A percentile compares a stretch with the other conserved stretches of the same genome.
Evolutionary conservation across 768 basidiomycete species (phyloP).

Genomic region (Lentinula edodes): DNA sequence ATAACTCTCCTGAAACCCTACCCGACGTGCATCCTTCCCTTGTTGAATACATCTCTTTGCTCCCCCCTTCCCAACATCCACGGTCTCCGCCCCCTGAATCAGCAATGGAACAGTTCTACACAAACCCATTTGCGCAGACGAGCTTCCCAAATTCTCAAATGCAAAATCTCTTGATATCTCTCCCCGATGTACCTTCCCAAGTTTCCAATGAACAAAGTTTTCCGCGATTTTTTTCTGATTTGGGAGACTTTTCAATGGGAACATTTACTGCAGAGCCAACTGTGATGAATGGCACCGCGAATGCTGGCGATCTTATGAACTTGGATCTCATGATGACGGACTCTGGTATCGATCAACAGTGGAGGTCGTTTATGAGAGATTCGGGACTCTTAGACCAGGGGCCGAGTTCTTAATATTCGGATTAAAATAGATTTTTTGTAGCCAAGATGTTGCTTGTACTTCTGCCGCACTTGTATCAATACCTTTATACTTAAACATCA

Average conservation of each 20-base stretch:
- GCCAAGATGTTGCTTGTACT: neutral
- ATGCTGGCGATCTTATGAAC: conserved; percentile 24
- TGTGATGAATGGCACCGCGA: neutral
- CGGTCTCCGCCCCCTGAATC: conserved; percentile 3
- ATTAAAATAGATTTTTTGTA: neutral
- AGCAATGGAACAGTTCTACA: neutral
- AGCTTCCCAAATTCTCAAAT: conserved; percentile 1
- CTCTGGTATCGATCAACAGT: conserved; percentile 60
- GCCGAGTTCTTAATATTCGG: neutral
- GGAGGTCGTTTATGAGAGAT: conserved; percentile 62
- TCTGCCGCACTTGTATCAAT: neutral
- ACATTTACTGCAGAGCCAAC: conserved; percentile 2
- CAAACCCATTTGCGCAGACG: neutral
- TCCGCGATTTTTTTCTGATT: neutral
- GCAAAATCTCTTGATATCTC: neutral
- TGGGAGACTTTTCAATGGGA: neutral
- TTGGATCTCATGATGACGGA: conserved; percentile 49
- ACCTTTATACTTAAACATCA: neutral
- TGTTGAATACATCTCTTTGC: conserved; percentile 50
- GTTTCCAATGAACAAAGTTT: neutral
- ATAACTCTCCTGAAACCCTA: conserved; percentile 19
- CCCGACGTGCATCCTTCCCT: conserved; percentile 60
- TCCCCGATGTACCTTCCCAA: neutral
- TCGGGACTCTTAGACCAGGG: conserved; percentile 47
- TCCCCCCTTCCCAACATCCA: conserved; percentile 30